Evolutionary conservation across 2,329 filamentous ascomycete genomes (phyloP), one percentile per base, ranked within the genome.

Genomic region (Colletotrichum sp.): DNA sequence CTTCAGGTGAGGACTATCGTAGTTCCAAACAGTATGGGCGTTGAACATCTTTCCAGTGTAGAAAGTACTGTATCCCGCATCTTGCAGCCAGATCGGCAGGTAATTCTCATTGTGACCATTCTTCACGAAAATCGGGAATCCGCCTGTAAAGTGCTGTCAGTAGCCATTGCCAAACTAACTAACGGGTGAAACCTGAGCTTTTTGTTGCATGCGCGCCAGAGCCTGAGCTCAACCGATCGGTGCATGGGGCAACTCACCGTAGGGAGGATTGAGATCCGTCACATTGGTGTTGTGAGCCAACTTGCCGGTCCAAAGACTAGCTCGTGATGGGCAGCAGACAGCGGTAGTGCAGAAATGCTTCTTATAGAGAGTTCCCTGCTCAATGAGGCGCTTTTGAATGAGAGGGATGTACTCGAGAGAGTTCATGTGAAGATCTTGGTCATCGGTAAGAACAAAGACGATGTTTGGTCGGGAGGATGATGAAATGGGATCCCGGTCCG

Each of bases 201-300:
- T 30, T 6, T 24, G 18, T 2, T 4, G 10, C 21, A 8, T 52
- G 44, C n/a, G 6, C 44, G n/a, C 44, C n/a, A 52, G n/a, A 4
- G 0, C n/a, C n/a, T 52, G 44, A 7, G 44, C 44, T 52, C 10
- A 49, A 4, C 12, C 16, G 13, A 9, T 24, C 2, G n/a, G 6
- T 9, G 8, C 24, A 34, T 21, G 44, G 16, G 6, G 32, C 28
- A 21, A 89, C 89, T 71, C 84, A 89, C 90, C 92, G 76, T 92
- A 90, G 4, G 92, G 92, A 13, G 89, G 85, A 44, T 76, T 76
- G 2, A 88, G 83, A 66, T 87, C 83, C 0, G 92, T 93, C 7
- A 93, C 90, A 79, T 93, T 93, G 0, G 91, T 93, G 77, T 93
- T 93, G 78, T 93, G 92, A 1, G 91, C 90, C 36, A 90, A 87